phyloP scores from a whole-genome alignment of 305 asterid species.

The Solanum hybrid region DNA sequence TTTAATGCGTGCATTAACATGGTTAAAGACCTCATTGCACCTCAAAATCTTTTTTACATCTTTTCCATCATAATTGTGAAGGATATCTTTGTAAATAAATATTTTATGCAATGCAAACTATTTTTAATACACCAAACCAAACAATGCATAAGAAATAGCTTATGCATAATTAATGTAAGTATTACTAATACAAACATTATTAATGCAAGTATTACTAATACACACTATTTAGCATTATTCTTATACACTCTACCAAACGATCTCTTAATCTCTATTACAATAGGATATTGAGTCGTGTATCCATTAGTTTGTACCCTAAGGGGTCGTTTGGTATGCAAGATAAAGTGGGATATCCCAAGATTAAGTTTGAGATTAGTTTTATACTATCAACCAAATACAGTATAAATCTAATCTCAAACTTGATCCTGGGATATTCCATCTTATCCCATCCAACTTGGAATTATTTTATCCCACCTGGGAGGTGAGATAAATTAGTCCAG shows the following conservation, averaged over 20 bases:
- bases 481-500: not conserved
- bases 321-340: not conserved
- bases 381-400: not conserved
- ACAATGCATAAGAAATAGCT: not conserved
- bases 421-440: not conserved
- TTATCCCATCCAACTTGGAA: not conserved
- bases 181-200: not conserved
- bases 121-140: not conserved
- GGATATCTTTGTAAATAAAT: not conserved
- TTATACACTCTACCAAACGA: not conserved
- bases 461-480: not conserved
- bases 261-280: not conserved
- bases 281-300: not conserved
- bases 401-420: not conserved
- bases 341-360: not conserved
- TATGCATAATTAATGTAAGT: not conserved
- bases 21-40: not conserved
- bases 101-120: not conserved
- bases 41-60: not conserved
- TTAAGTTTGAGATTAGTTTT: not conserved
- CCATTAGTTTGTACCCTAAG: not conserved
- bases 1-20: not conserved
- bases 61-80: not conserved
- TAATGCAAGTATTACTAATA: not conserved
- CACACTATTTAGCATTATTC: not conserved